Evolutionary conservation across 371 early-diverging fungal genomes (phyloP).

Genomic region (Lichtheimia corymbifera): DNA sequence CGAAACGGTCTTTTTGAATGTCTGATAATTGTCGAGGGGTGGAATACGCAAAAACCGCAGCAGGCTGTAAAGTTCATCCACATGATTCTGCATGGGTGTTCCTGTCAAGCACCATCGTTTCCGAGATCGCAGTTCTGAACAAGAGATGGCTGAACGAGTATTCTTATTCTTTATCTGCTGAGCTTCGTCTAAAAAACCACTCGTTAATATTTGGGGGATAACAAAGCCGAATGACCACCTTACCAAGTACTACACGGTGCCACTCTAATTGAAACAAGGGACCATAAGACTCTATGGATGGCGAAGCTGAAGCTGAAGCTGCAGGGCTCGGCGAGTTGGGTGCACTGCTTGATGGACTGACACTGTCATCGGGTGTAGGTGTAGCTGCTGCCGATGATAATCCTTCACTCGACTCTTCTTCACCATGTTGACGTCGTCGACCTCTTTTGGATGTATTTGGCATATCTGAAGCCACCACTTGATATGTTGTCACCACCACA

Average conservation of each 20-base stretch:
- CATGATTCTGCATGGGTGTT: conserved; percentile 80
- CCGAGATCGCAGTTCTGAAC: conserved; percentile 54
- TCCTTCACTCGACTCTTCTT: conserved; percentile 3
- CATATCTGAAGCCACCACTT: conserved; percentile 60
- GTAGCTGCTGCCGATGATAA: not conserved
- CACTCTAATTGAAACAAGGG: conserved; percentile 50
- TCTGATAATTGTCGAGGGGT: conserved; percentile 56
- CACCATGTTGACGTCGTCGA: conserved; percentile 11
- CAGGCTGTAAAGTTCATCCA: conserved; percentile 85
- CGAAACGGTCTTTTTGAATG: conserved; percentile 61
- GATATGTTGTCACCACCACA: conserved; percentile 74
- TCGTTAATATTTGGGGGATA: conserved; percentile 9
- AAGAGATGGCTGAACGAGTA: conserved; percentile 66
- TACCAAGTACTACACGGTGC: conserved; percentile 52
- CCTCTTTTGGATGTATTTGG: conserved; percentile 14
- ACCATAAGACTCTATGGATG: conserved; percentile 19
- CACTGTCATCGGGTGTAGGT: not conserved
- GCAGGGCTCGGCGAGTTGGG: conserved; percentile 3
- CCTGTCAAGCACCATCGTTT: conserved; percentile 91
- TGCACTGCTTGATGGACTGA: conserved; percentile 4
- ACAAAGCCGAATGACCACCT: conserved; percentile 12
- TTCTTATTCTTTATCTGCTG: conserved; percentile 82
- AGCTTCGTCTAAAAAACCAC: conserved; percentile 82
- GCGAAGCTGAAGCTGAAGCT: no score
- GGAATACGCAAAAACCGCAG: conserved; percentile 77